Base-by-base conservation (phyloP, 495 filamentous ascomycete genomes). In the Extremus antarcticus region DNA sequence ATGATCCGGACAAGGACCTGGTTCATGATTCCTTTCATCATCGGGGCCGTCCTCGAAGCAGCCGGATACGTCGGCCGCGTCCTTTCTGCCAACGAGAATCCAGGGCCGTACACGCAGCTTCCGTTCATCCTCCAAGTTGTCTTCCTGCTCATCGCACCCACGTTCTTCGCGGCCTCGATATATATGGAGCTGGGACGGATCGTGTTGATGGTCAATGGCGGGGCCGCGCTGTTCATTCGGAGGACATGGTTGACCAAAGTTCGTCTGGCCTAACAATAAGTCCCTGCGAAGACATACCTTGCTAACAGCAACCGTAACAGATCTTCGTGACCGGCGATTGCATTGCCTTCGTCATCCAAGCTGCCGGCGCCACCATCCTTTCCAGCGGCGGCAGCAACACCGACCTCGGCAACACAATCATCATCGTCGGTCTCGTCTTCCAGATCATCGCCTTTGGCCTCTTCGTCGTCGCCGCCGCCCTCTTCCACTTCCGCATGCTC, bases 1-100 rank as follows among this genome's bases (percentile, higher is more conserved):
- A 62, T 76, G 10, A 48, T 72, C n/a, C 69, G 66, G 7, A 72
- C 69, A 7, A 56, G 71, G 23, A 69, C 72, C 20, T 77, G 73
- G 75, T 81, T 79, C 66, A 74, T 79, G 68, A 71, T 80, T 22
- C 70, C 75, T 2, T 80, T 84, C 58, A 55, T 73, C 25, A 65
- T 82, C 20, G 78, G 80, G 21, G 76, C 72, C 19, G 54, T 73
- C 76, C 73, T 78, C 50, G 75, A 79, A 53, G 53, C 70, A 0
- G 65, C 77, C 46, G 76, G 77, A 23, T 78, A 74, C 63, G 47
- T 62, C 16, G 67, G 61, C 49, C 68, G 76, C 8, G 63, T 65
- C n/a, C 16, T 64, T 16, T 53, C 57, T 16, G 39, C 60, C n/a
- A 43, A 63, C n/a, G 45, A 57, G 32, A 50, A 43, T 16, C 43